Base-by-base conservation (phyloP, 2,329 filamentous ascomycete species). In the Botrytis deweyae region DNA sequence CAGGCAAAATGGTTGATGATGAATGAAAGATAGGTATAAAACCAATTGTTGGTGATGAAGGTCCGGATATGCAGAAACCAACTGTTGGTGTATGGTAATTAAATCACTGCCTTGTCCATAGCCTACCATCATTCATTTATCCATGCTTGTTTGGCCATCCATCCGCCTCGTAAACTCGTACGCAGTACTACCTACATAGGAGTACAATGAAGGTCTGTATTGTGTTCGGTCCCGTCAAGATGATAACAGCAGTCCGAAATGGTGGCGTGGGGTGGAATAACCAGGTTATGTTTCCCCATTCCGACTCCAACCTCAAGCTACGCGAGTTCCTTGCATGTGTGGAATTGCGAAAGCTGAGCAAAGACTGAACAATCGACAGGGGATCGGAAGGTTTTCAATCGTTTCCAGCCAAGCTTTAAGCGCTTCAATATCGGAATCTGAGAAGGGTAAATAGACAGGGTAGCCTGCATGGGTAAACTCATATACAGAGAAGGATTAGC, bases 371-470 rank as follows among this genome's bases (percentile, higher is more conserved):
- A 36, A 16, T 36, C 8, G 10, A 52, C 44, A 52, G 44, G 64
- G 44, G 36, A 18, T 67, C 44, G 44, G 64, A n/a, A 38, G 9
- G 49, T n/a, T 29, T 55, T 40, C 46, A 38, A 40, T 38, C 29
- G 6, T 67, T 67, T 40, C 29, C 63, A 66, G 18, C 42, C 42
- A 66, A 67, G 46, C 46, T 29, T 55, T 55, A 55, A 67, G 65
- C 46, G 65, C 65, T 55, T 38, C 10, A 55, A 38, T 52, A 55
- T 40, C 44, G 38, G 46, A 55, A 40, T 29, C 46, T 18, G 29
- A n/a, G 33, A 65, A 65, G 62, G 42, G 40, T 65, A 25, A 25
- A 46, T 14, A n/a, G 62, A 33, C 14, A n/a, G n/a, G 29, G 25
- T 33, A 46, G 40, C n/a, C 44, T 62, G 59, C 52, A 58, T 29